Percentiles rank a stretch among this genome's conserved stretches.
Evolutionary conservation across 257 asterid species (phyloP).

Genomic region (Solanum etuberosum): DNA sequence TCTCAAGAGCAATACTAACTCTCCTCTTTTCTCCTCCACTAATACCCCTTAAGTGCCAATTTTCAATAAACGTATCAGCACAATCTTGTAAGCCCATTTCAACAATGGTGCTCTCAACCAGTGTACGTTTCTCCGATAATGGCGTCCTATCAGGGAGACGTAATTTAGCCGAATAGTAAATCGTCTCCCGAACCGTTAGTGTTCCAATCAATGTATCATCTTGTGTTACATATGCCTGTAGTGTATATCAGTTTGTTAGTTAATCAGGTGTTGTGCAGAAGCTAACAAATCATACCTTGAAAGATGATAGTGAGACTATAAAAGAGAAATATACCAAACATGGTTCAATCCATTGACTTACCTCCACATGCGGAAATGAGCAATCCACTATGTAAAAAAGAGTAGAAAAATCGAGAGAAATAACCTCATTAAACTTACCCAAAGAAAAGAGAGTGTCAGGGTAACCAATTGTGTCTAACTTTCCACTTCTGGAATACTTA

Average conservation of each 20-base stretch:
- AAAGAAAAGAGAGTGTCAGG: background rate
- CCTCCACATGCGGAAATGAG: background rate
- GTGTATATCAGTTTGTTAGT: background rate
- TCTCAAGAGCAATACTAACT: constrained; percentile 82
- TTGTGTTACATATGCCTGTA: background rate
- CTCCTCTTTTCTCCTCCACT: constrained; percentile 91
- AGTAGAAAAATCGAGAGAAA: too few relatives aligned
- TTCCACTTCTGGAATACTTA: background rate
- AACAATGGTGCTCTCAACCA: background rate
- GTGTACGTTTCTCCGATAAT: background rate
- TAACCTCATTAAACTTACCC: too few relatives aligned
- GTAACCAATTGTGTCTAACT: too few relatives aligned
- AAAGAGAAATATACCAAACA: background rate
- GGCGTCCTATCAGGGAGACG: background rate
- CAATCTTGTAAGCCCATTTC: background rate
- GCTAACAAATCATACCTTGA: background rate
- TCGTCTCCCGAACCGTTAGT: background rate
- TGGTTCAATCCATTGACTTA: background rate
- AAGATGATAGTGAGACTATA: background rate
- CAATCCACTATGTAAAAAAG: too few relatives aligned
- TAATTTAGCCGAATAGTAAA: background rate
- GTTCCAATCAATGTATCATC: background rate
- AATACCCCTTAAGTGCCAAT: constrained; percentile 26
- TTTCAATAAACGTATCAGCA: background rate
- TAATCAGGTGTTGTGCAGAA: background rate